Evolutionary conservation across 148 eudicot species (phyloP).

Genomic region (Beta vulgaris): DNA sequence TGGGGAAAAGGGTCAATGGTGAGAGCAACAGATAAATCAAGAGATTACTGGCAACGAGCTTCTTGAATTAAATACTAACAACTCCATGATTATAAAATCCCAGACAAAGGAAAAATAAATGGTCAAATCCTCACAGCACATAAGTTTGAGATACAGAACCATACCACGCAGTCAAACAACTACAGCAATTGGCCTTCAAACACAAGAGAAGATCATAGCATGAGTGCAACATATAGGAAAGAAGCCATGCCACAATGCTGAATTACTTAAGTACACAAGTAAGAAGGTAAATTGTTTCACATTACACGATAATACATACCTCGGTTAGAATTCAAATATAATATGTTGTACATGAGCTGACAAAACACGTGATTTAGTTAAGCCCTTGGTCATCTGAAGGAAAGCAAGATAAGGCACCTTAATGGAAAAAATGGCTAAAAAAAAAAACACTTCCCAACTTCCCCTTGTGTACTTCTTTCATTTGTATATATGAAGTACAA

Average conservation of each 20-base stretch:
- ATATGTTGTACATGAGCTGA: too few relatives aligned
- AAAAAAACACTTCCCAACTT: too few relatives aligned
- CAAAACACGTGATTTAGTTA: too few relatives aligned
- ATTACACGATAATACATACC: not conserved
- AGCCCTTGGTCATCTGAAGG: too few relatives aligned
- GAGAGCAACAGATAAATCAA: not conserved
- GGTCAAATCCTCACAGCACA: too few relatives aligned
- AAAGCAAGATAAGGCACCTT: too few relatives aligned
- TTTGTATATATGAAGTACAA: too few relatives aligned
- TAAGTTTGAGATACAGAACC: not conserved
- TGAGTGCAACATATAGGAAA: not conserved
- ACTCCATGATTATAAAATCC: not conserved
- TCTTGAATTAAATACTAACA: not conserved
- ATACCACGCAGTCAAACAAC: not conserved
- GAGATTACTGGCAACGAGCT: not conserved
- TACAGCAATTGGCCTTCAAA: not conserved
- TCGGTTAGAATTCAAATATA: not conserved
- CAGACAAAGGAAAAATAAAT: not conserved
- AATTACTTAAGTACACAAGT: not conserved
- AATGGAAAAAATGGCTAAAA: not conserved
- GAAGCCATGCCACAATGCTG: not conserved
- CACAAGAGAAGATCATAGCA: not conserved
- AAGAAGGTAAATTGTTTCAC: not conserved
- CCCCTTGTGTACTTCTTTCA: too few relatives aligned
- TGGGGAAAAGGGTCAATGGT: not conserved